Conservation (phyloP, 2,329 filamentous ascomycete genomes). For the Neurospora sp. region DNA sequence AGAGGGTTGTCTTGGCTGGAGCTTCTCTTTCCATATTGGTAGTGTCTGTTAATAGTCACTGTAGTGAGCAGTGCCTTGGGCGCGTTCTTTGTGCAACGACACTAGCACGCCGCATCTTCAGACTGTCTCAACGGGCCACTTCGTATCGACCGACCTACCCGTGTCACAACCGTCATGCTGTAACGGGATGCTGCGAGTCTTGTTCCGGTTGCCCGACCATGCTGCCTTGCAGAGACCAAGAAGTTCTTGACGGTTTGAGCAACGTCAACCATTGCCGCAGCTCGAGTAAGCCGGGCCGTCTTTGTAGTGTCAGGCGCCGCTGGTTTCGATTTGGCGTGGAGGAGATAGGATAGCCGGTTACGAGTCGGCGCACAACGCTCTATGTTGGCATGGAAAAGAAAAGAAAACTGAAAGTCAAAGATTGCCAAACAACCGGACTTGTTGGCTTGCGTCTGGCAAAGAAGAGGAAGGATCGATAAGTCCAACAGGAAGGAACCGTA, state of each 20-base stretch:
- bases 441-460: background rate
- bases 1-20: background rate
- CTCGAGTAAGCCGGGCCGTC: background rate
- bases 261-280: background rate
- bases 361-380: background rate
- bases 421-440: background rate
- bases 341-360: background rate
- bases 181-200: background rate
- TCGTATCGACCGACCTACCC: conserved; percentile 1
- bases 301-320: background rate
- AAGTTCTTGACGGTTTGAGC: background rate
- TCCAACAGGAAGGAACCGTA: background rate
- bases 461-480: background rate
- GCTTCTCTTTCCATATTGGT: background rate
- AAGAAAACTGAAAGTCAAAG: background rate
- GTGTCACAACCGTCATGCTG: background rate
- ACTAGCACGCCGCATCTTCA: conserved; percentile 3
- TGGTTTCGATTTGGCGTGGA: background rate
- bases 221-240: background rate
- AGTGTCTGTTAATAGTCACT: background rate
- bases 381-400: background rate
- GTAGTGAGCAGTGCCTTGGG: background rate
- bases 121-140: background rate
- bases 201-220: background rate
- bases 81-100: background rate